phyloP scores from a whole-genome alignment of 2,329 filamentous ascomycete genomes.

The Westerdykella ornata region DNA sequence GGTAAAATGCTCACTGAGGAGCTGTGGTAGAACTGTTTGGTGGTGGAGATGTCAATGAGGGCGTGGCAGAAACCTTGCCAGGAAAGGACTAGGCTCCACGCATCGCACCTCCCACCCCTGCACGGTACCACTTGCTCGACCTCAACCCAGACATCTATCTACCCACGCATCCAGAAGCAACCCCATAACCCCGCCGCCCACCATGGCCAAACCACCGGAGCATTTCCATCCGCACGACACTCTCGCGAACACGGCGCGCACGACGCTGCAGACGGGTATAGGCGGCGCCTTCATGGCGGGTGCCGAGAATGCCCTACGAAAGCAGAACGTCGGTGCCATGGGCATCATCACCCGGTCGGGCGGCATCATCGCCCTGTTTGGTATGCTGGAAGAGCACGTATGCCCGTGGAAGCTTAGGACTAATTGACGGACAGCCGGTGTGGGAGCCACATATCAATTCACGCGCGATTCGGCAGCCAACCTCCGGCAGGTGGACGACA shows the following conservation, averaged over 20 bases:
- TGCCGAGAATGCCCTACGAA: slow-evolving; percentile 79
- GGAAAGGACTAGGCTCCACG: background rate
- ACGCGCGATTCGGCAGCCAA: slow-evolving; percentile 71
- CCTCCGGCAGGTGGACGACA: slow-evolving; percentile 76
- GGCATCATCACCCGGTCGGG: slow-evolving; percentile 76
- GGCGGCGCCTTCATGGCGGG: slow-evolving; percentile 67
- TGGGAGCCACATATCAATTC: slow-evolving; percentile 73
- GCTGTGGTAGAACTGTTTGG: background rate
- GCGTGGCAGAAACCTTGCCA: slow-evolving; percentile 5
- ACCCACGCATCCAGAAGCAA: slow-evolving; percentile 17
- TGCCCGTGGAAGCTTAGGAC: slow-evolving; percentile 5
- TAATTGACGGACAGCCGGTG: slow-evolving; percentile 52
- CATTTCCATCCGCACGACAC: slow-evolving; percentile 69
- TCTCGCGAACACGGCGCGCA: slow-evolving; percentile 59
- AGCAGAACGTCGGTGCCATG: slow-evolving; percentile 72
- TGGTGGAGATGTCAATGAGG: background rate
- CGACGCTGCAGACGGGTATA: slow-evolving; percentile 57
- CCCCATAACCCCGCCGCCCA: slow-evolving; percentile 15
- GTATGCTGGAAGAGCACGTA: slow-evolving; percentile 41
- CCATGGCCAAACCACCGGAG: slow-evolving; percentile 29
- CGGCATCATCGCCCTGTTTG: slow-evolving; percentile 61
- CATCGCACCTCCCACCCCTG: background rate
- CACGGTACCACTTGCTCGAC: slow-evolving; percentile 6
- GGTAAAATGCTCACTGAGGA: no score
- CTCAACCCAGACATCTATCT: slow-evolving; percentile 13